phyloP scores from a whole-genome alignment of 495 filamentous ascomycete species.

The Elasticomyces elasticus region DNA sequence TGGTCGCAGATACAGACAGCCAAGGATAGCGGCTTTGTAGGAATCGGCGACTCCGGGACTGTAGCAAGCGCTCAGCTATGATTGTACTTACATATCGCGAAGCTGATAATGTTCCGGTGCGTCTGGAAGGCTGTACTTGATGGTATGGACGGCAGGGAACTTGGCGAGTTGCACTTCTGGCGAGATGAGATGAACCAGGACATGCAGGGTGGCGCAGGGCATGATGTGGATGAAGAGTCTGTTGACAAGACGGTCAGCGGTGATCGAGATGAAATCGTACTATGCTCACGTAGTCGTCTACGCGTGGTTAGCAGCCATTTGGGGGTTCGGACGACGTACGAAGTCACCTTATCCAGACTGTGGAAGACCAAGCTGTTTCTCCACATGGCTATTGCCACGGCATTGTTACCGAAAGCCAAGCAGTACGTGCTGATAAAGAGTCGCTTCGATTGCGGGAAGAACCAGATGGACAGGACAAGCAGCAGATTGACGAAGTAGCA shows the following conservation, averaged over 20 bases:
- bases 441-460: conserved; percentile 81
- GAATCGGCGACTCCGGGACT: too few species aligned
- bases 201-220: conserved; percentile 88
- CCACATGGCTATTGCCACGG: conserved; percentile 98
- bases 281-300: conserved; percentile 1
- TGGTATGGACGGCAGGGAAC: conserved; percentile 80
- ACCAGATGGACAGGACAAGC: conserved; percentile 72
- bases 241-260: conserved; percentile 4
- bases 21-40: too few species aligned
- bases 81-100: too few species aligned
- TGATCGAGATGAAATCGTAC: background rate
- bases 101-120: conserved; percentile 70
- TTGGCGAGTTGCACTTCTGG: conserved; percentile 51
- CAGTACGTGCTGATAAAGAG: conserved; percentile 91
- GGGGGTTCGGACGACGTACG: conserved; percentile 35
- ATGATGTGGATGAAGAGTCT: conserved; percentile 98
- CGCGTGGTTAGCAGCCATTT: background rate
- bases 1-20: too few species aligned
- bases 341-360: conserved; percentile 89
- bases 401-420: conserved; percentile 90
- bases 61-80: too few species aligned
- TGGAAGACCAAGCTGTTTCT: conserved; percentile 97
- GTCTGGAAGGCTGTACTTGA: conserved; percentile 61
- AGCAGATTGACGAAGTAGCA: conserved; percentile 98
- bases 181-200: conserved; percentile 72